Evolutionary conservation across 768 basidiomycete genomes (phyloP).

Genomic region (Mycena sanguinolenta): DNA sequence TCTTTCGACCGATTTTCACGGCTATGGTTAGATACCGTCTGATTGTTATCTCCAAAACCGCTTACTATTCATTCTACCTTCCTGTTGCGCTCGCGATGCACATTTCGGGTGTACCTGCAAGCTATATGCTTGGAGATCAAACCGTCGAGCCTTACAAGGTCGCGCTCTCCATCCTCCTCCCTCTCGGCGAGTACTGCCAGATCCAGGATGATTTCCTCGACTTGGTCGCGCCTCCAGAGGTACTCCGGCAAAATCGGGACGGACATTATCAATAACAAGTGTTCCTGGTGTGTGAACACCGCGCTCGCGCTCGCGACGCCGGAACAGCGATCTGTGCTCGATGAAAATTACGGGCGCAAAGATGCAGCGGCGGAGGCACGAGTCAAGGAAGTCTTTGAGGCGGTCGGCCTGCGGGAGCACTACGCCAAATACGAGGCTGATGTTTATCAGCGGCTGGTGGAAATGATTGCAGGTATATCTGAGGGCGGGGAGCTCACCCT

Average conservation of each 20-base stretch:
- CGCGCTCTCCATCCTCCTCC: constrained; percentile 86
- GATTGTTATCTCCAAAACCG: constrained; percentile 97
- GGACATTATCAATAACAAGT: constrained; percentile 99
- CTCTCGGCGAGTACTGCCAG: constrained; percentile 98
- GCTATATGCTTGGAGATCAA: constrained; percentile 49
- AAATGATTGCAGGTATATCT: constrained; percentile 79
- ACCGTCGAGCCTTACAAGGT: constrained; percentile 73
- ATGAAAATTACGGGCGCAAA: constrained; percentile 65
- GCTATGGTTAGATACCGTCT: constrained; percentile 75
- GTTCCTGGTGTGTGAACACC: constrained; percentile 95
- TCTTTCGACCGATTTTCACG: not conserved
- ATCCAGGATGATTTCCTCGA: constrained; percentile 98
- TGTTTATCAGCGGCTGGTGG: constrained; percentile 74
- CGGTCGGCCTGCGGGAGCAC: constrained; percentile 72
- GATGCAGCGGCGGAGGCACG: constrained; percentile 67
- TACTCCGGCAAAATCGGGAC: constrained; percentile 98
- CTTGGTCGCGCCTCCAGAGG: constrained; percentile 89
- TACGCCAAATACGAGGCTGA: constrained; percentile 87
- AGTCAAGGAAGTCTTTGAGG: constrained; percentile 76
- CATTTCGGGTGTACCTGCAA: constrained; percentile 73
- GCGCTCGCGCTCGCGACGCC: constrained; percentile 75
- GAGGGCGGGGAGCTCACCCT: constrained; percentile 65
- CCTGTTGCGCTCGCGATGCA: constrained; percentile 96
- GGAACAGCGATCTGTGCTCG: constrained; percentile 68
- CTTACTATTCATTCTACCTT: constrained; percentile 98